Percentiles rank a stretch among this genome's conserved stretches.
These are phyloP conservation scores for Aspergillus oerlinghausenensis DNA, from an alignment of 2,329 filamentous ascomycete genomes.

Conservation along the genomic window DNA sequence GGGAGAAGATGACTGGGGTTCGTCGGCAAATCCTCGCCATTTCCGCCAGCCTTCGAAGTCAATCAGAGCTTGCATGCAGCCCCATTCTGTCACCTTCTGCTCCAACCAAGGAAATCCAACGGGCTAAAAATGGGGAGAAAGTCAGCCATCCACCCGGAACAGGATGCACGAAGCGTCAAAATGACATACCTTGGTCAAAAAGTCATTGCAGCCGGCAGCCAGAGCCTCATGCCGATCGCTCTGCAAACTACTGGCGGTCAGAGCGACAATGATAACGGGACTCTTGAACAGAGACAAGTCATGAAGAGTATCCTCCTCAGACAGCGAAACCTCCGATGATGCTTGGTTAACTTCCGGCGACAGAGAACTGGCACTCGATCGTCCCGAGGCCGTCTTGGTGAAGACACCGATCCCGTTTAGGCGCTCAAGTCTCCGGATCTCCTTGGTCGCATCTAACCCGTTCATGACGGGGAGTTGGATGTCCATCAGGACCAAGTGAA, in stretches of 20 bases:
- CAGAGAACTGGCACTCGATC: slow-evolving; percentile 37
- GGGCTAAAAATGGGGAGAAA: slow-evolving; percentile 55
- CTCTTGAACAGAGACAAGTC: slow-evolving; percentile 71
- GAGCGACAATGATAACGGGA: slow-evolving; percentile 93
- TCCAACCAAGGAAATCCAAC: slow-evolving; percentile 98
- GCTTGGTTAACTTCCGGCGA: slow-evolving; percentile 17
- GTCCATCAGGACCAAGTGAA: slow-evolving; percentile 96
- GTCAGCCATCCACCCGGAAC: background rate
- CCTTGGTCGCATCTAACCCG: slow-evolving; percentile 87
- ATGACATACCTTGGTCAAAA: slow-evolving; percentile 79
- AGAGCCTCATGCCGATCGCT: slow-evolving; percentile 93
- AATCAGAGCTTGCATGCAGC: slow-evolving; percentile 98
- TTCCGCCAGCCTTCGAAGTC: slow-evolving; percentile 97
- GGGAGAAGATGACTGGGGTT: slow-evolving; percentile 14
- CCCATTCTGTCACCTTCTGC: slow-evolving; percentile 98
- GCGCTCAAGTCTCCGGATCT: slow-evolving; percentile 84
- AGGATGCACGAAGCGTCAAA: slow-evolving; percentile 1
- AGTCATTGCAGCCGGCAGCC: slow-evolving; percentile 95
- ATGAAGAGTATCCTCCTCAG: slow-evolving; percentile 33
- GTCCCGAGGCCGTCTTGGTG: slow-evolving; percentile 59
- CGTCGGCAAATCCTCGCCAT: slow-evolving; percentile 76
- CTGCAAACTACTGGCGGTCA: slow-evolving; percentile 91
- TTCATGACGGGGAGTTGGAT: slow-evolving; percentile 97
- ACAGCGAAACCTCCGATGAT: slow-evolving; percentile 21
- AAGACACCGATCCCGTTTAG: slow-evolving; percentile 93